Base-by-base conservation (phyloP, 73 alveolate species). In the Tetrahymena borealis region DNA sequence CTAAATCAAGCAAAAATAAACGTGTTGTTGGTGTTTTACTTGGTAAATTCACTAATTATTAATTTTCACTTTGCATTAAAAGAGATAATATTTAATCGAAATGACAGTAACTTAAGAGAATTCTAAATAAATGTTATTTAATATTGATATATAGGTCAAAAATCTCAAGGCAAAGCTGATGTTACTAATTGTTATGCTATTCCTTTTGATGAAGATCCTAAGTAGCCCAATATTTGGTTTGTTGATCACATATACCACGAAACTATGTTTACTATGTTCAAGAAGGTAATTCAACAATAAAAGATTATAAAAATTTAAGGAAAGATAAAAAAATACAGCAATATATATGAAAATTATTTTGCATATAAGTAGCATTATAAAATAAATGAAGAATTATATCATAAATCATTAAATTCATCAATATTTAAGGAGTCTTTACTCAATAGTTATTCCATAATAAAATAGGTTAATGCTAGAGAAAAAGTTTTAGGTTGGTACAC, bases 141-240 rank as follows among this genome's bases (percentile, higher is more conserved):
- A 33, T 18, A 7, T 20, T 85, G 1, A 78, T 35, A 18, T 16
- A 36, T 78, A 38, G 97, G 99, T 8, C 97, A 97, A 96, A 98
- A 98, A 91, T 78, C 98, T 91, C 98, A 99, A 78, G 99, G 98
- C 37, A 97, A 97, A 90, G 96, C 98, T 36, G 99, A 99, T 96
- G 98, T 99, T 28, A 97, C 99, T 60, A 99, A 99, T 95, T 97
- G 99, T 95, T 99, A 97, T 91, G 99, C 99, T 2, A 97, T 99
- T 20, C 99, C 99, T 16, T 99, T 99, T 93, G 99, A 99, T 90
- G 99, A 99, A 95, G 99, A 99, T 94, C 99, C 99, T 37, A 96
- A 98, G 78, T 99, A 99, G 91, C 98, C 99, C 33, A 97, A 98
- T 94, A 98, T 99, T 32, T 99, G 99, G 99, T 99, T 98, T 94